Evolutionary conservation across 2,329 filamentous ascomycete genomes (phyloP).

Genomic region (Nemania sp.): DNA sequence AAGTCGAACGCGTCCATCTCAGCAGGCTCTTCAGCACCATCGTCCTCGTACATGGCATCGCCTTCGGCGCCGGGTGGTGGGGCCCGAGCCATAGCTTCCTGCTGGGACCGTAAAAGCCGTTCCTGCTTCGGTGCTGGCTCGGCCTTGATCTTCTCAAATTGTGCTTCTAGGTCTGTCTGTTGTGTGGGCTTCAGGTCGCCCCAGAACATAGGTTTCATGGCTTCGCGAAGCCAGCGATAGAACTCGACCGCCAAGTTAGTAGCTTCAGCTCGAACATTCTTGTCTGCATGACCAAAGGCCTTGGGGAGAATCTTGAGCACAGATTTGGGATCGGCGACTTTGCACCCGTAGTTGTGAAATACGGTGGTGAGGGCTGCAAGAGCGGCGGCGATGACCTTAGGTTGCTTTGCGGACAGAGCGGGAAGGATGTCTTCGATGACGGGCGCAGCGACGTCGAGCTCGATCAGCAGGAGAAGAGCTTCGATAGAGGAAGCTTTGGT

Average conservation of each 20-base stretch:
- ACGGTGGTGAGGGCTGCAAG: constrained; percentile 73
- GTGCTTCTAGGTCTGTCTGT: constrained; percentile 88
- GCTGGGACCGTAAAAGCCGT: constrained; percentile 83
- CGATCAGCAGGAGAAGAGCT: constrained; percentile 84
- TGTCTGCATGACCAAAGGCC: constrained; percentile 93
- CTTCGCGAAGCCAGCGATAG: constrained; percentile 95
- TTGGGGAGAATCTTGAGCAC: constrained; percentile 88
- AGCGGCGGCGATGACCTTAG: constrained; percentile 44
- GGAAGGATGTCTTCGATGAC: constrained; percentile 88
- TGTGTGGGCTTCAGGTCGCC: constrained; percentile 92
- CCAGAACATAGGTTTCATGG: constrained; percentile 99
- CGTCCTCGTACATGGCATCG: constrained; percentile 61
- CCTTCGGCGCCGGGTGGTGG: constrained; percentile 63
- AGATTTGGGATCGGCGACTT: constrained; percentile 89
- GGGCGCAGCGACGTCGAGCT: constrained; percentile 82
- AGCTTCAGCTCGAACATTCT: constrained; percentile 94
- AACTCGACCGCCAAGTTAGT: constrained; percentile 91
- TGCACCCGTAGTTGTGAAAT: constrained; percentile 93
- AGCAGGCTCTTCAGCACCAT: constrained; percentile 63
- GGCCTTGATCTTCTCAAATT: constrained; percentile 91
- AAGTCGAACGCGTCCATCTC: constrained; percentile 83
- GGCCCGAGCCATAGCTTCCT: constrained; percentile 77
- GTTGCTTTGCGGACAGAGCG: constrained; percentile 46
- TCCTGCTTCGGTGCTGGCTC: constrained; percentile 90
- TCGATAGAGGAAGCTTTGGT: constrained; percentile 88